These are phyloP conservation scores for Starmerella roubikii DNA, from an alignment of 805 yeast species.

Conservation along the genomic window DNA sequence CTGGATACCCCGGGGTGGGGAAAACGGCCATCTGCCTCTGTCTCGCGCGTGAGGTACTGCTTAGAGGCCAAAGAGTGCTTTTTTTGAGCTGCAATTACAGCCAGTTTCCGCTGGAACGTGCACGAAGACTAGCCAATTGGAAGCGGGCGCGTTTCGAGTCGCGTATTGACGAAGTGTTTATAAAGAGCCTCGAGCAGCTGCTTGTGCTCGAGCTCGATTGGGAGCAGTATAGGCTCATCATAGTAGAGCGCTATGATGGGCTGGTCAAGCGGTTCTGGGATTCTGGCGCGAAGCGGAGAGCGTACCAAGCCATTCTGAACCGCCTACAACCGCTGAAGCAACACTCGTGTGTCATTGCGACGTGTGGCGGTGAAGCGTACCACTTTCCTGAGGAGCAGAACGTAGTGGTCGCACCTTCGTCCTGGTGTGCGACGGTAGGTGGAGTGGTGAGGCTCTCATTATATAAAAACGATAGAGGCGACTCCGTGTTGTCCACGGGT, in stretches of 20 bases:
- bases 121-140: slow-evolving; percentile 12
- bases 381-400: slow-evolving; percentile 1
- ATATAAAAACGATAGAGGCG: not conserved
- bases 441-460: slow-evolving; percentile 2
- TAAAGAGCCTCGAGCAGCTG: slow-evolving; percentile 13
- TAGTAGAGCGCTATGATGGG: slow-evolving; percentile 16
- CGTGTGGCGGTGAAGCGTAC: slow-evolving; percentile 4
- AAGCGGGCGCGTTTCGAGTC: slow-evolving; percentile 1
- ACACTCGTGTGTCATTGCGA: slow-evolving; percentile 7
- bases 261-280: slow-evolving; percentile 6
- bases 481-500: slow-evolving; percentile 10
- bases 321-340: not conserved
- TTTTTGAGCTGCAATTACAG: slow-evolving; percentile 19
- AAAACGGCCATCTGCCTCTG: slow-evolving; percentile 20
- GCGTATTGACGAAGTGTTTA: slow-evolving; percentile 4
- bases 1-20: slow-evolving; percentile 25
- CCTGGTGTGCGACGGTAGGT: too few relatives aligned
- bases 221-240: slow-evolving; percentile 20
- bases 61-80: slow-evolving; percentile 17
- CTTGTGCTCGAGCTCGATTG: slow-evolving; percentile 20
- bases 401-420: too few relatives aligned
- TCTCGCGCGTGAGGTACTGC: slow-evolving; percentile 16
- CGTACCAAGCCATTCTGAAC: not conserved
- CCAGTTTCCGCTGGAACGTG: slow-evolving; percentile 18
- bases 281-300: not conserved